Conservation (phyloP, 345 rosid genomes). For the Geranium rotundifolium region DNA sequence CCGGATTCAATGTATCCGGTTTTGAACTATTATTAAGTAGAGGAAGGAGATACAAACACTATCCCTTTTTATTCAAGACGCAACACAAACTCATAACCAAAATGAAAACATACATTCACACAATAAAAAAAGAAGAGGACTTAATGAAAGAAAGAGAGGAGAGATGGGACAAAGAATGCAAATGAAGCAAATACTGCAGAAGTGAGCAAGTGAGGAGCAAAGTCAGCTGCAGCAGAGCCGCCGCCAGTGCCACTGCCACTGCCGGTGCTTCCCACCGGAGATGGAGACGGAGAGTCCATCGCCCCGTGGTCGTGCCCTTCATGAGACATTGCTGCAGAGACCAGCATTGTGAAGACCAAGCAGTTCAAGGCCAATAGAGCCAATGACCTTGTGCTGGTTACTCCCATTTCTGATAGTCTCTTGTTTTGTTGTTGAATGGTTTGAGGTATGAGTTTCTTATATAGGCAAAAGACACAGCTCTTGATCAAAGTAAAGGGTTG, state of each 20-base stretch:
- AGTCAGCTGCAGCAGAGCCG: neutral
- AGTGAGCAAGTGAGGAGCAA: neutral
- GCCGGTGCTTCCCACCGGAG: neutral
- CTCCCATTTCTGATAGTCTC: neutral
- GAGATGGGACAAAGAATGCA: neutral
- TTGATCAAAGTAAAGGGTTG: neutral
- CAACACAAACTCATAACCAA: neutral
- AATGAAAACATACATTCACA: neutral
- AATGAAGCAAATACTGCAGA: no score
- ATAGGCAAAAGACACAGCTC: neutral
- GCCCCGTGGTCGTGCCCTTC: neutral
- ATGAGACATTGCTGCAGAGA: neutral
- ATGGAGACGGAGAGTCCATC: neutral
- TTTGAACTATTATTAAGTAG: no score
- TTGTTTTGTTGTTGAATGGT: neutral
- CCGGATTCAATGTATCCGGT: no score
- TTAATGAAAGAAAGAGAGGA: neutral
- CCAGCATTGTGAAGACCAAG: neutral
- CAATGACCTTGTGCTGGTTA: neutral
- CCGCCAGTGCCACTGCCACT: neutral
- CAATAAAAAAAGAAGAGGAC: neutral
- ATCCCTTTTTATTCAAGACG: no score
- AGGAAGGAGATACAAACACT: no score
- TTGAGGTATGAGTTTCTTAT: neutral
- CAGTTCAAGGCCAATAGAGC: neutral